These are phyloP conservation scores for Colletotrichum cordylinicola DNA, from an alignment of 2,329 filamentous ascomycete species.

Conservation along the genomic window DNA sequence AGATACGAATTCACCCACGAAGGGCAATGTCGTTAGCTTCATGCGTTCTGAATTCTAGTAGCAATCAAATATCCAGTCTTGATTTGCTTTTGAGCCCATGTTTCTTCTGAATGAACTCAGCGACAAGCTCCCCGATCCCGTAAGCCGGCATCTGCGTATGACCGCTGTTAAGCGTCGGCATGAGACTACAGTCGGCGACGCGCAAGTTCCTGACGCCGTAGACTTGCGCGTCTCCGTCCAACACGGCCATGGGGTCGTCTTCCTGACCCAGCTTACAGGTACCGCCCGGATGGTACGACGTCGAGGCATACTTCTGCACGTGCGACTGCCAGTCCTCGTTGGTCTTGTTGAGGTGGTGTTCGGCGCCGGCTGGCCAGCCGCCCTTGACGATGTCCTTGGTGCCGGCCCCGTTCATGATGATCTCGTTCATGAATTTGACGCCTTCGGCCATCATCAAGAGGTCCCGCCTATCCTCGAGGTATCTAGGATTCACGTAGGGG, in stretches of 20 bases:
- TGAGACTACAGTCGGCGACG: not conserved
- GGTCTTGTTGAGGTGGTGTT: slow-evolving; percentile 47
- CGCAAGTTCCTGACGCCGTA: not conserved
- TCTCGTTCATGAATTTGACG: not conserved
- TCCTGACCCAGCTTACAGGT: not conserved
- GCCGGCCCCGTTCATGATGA: not conserved
- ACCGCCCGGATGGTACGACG: not conserved
- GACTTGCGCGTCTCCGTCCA: not conserved
- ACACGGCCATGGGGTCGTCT: not conserved
- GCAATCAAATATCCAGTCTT: not conserved
- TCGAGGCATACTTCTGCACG: not conserved
- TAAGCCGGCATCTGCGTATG: not conserved
- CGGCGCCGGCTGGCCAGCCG: slow-evolving; percentile 23
- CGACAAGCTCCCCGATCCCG: not conserved
- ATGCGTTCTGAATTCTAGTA: not conserved
- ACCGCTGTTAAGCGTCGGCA: not conserved
- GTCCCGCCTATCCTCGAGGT: not conserved
- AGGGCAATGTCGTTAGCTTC: not conserved
- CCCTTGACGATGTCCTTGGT: not conserved
- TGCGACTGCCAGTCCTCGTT: slow-evolving; percentile 44
- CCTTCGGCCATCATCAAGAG: not conserved
- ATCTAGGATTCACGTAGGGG: not conserved
- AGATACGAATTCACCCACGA: not conserved
- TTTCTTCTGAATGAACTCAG: not conserved
- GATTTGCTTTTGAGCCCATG: not conserved